Evolutionary conservation across 208 protist species (phyloP).

Genomic region (Crithidia brevicula): DNA sequence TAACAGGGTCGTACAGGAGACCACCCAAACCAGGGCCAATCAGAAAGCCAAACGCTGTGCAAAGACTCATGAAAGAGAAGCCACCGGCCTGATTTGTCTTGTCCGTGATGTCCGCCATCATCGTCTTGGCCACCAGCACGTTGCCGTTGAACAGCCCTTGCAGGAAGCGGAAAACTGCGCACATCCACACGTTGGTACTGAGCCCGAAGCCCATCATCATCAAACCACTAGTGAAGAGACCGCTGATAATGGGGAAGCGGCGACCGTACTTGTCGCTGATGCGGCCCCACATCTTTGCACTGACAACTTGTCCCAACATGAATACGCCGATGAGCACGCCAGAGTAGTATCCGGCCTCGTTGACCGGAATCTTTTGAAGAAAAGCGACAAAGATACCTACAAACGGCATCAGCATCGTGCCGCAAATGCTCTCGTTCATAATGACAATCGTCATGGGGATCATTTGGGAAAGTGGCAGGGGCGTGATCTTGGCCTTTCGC

Average conservation of each 20-base stretch:
- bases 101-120: constrained; percentile 81
- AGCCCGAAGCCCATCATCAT: constrained; percentile 77
- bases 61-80: constrained; percentile 97
- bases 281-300: constrained; percentile 56
- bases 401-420: constrained; percentile 69
- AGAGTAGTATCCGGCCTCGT: constrained; percentile 64
- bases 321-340: constrained; percentile 54
- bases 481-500: constrained; percentile 35
- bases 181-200: constrained; percentile 54
- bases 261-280: constrained; percentile 73
- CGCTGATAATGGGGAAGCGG: constrained; percentile 50
- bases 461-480: constrained; percentile 62
- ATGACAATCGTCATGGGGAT: constrained; percentile 61
- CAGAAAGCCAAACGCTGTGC: constrained; percentile 56
- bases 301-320: constrained; percentile 68
- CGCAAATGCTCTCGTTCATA: constrained; percentile 65
- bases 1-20: constrained; percentile 64
- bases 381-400: constrained; percentile 55
- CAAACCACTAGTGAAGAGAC: constrained; percentile 64
- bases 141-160: constrained; percentile 81
- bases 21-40: constrained; percentile 67
- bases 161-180: constrained; percentile 56
- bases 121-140: constrained; percentile 80
- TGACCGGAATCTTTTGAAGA: constrained; percentile 33
- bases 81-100: constrained; percentile 73